Evolutionary conservation across 805 yeast genomes (phyloP).

Genomic region (Komagataella ulmi): DNA sequence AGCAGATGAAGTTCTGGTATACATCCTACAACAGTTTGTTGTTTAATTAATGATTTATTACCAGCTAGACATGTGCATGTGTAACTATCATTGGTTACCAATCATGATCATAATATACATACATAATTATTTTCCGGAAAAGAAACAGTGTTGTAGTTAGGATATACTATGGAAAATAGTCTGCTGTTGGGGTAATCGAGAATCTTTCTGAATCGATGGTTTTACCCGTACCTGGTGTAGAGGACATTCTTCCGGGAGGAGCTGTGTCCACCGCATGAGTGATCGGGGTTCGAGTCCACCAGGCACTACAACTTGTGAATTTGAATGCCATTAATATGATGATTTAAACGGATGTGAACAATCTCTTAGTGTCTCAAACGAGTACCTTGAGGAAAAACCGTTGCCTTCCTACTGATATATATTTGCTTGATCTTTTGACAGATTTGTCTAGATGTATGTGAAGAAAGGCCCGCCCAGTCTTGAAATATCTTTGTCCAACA

Average conservation of each 20-base stretch:
- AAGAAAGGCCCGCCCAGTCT: not conserved
- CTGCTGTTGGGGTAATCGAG: too few species aligned
- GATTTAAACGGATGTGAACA: slow-evolving; percentile 12
- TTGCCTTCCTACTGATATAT: slow-evolving; percentile 13
- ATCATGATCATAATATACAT: too few species aligned
- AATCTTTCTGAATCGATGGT: not conserved
- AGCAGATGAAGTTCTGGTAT: too few species aligned
- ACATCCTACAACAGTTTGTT: too few species aligned
- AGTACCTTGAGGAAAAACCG: slow-evolving; percentile 10
- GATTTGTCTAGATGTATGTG: not conserved
- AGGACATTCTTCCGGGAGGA: not conserved
- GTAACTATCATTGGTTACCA: too few species aligned
- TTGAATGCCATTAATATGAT: slow-evolving; percentile 5
- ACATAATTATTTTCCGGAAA: too few species aligned
- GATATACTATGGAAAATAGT: too few species aligned
- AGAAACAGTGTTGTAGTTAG: too few species aligned
- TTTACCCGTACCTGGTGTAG: not conserved
- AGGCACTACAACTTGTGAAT: not conserved
- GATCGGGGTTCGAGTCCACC: not conserved
- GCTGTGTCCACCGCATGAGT: not conserved
- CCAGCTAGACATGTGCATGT: too few species aligned
- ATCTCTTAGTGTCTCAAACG: slow-evolving; percentile 10
- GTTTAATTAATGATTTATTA: too few species aligned
- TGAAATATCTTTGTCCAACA: not conserved
- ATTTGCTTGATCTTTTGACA: not conserved